A percentile compares a stretch with the other conserved stretches of the same genome.
These are phyloP conservation scores for Arthrobotrys sinensis DNA, from an alignment of 2,329 filamentous ascomycete species.

Conservation along the genomic window DNA sequence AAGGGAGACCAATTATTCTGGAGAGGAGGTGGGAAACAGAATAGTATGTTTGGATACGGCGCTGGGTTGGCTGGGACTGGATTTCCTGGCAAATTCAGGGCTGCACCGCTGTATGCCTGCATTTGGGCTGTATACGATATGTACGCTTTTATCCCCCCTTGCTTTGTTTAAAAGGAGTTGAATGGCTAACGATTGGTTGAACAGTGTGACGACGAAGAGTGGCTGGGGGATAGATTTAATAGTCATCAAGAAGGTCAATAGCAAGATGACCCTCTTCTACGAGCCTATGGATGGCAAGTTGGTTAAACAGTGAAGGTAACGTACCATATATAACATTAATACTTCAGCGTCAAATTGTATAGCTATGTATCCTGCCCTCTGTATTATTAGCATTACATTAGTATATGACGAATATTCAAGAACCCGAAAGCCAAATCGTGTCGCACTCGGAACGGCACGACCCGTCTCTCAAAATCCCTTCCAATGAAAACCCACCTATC, in stretches of 20 bases:
- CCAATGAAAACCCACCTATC: too few species aligned
- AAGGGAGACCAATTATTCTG: constrained; percentile 45
- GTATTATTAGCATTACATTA: background rate
- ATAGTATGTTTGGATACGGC: constrained; percentile 14
- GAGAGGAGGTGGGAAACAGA: constrained; percentile 18
- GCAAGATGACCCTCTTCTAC: constrained; percentile 37
- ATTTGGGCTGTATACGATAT: constrained; percentile 43
- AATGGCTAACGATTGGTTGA: background rate
- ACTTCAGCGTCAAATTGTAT: too few species aligned
- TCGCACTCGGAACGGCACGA: too few species aligned
- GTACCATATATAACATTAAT: background rate
- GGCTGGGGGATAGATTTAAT: constrained; percentile 53
- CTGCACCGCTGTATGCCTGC: constrained; percentile 21
- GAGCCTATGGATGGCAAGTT: constrained; percentile 38
- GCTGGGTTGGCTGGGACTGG: constrained; percentile 42
- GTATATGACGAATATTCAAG: too few species aligned
- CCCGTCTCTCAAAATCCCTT: too few species aligned
- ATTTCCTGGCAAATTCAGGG: constrained; percentile 40
- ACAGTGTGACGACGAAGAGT: constrained; percentile 40
- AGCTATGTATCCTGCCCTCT: too few species aligned
- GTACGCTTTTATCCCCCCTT: constrained; percentile 14
- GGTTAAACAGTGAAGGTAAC: constrained; percentile 24
- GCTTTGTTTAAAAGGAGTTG: background rate
- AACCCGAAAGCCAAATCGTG: too few species aligned
- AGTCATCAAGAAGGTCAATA: constrained; percentile 37